Evolutionary conservation across 2,329 filamentous ascomycete genomes (phyloP), one percentile per base, ranked within the genome.

Genomic region (Fusarium camptoceras): DNA sequence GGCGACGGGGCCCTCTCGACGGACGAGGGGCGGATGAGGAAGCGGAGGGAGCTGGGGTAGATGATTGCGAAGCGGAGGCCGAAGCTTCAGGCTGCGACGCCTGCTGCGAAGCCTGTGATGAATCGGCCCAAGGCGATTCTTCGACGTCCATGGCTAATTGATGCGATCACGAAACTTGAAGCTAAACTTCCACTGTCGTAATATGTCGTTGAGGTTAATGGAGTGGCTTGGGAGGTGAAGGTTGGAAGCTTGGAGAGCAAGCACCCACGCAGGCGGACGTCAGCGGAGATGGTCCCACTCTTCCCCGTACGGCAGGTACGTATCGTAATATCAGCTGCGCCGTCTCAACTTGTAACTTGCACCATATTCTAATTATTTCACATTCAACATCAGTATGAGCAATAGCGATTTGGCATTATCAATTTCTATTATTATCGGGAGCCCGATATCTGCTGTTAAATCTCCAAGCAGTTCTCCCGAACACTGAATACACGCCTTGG

Each of bases 121-220:
- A 81, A 76, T 87, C 85, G 74, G 84, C 85, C 85, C 85, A 87
- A 20, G 85, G 85, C 56, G 85, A 85, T 74, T 87, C 83, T 76
- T 85, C 83, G 67, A 85, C 80, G 71, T 86, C 84, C 84, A 86
- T 86, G 61, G 70, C 64, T 73, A 68, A 51, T 59, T 30, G 24
- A 37, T 49, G 44, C 56, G 30, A 28, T 49, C 64, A 64, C 58
- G 31, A 57, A 34, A 37, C 31, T 41, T 60, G 28, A 41, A 50
- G 42, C 51, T 51, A 44, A 42, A 51, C 50, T 63, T 34, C 55
- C 42, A 25, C 43, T 49, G 47, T 69, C 62, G 56, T 28, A 47
- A 67, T 65, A 48, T 53, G 42, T 31, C 28, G 31, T 50, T 43
- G 51, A 44, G 41, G 46, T 53, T 59, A 46, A 41, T 62, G 41